phyloP scores from a whole-genome alignment of 208 protist species.

The Leishmania martiniquensis region DNA sequence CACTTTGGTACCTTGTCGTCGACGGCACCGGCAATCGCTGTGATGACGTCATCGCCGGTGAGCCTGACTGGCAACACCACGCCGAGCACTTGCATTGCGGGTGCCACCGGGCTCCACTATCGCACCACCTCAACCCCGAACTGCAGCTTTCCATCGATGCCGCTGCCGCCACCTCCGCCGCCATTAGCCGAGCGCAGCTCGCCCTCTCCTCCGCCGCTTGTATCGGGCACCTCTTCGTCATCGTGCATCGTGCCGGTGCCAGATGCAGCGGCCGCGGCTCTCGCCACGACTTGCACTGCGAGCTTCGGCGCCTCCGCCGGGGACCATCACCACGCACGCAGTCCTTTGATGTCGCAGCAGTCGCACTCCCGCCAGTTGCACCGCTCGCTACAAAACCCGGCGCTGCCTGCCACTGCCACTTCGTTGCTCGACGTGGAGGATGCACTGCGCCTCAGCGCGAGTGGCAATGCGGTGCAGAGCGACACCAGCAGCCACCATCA shows the following conservation, averaged over 20 bases:
- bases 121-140: neutral
- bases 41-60: neutral
- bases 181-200: neutral
- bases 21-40: neutral
- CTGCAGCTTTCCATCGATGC: neutral
- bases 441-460: neutral
- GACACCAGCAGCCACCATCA: neutral
- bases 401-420: neutral
- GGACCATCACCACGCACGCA: neutral
- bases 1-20: neutral
- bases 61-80: neutral
- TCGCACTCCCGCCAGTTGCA: neutral
- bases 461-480: neutral
- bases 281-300: neutral
- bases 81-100: neutral
- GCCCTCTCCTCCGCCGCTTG: neutral
- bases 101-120: neutral
- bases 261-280: neutral
- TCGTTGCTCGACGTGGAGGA: conserved; percentile 4
- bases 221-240: neutral
- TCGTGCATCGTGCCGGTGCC: neutral
- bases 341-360: neutral
- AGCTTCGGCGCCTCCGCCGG: neutral
- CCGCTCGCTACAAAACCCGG: neutral
- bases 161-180: neutral